Conservation (phyloP, 2,329 filamentous ascomycete genomes). For the Fusarium poae region DNA sequence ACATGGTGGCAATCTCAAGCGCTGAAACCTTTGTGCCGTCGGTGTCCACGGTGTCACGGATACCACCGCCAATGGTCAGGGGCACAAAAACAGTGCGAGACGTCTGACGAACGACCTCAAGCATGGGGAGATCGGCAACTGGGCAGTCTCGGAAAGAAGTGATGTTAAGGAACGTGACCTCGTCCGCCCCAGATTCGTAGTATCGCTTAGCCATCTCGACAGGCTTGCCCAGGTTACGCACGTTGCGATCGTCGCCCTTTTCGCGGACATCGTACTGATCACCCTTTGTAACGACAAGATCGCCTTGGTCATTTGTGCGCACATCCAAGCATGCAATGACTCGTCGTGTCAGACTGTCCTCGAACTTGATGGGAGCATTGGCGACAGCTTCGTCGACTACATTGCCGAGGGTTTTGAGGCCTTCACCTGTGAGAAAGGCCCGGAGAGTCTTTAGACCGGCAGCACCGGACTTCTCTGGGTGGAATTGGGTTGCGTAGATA, state of each 20-base stretch:
- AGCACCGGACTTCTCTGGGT: constrained; percentile 95
- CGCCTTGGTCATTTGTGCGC: constrained; percentile 91
- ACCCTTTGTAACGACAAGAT: constrained; percentile 97
- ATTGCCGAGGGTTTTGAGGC: constrained; percentile 64
- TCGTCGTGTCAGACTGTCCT: constrained; percentile 85
- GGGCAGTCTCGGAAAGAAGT: constrained; percentile 97
- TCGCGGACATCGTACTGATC: constrained; percentile 99
- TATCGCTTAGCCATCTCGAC: constrained; percentile 94
- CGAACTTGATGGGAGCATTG: constrained; percentile 38
- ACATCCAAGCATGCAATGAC: constrained; percentile 98
- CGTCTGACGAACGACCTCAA: constrained; percentile 88
- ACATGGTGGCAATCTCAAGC: constrained; percentile 93
- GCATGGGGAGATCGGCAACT: constrained; percentile 91
- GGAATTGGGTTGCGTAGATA: constrained; percentile 93
- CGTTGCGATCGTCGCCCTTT: constrained; percentile 73
- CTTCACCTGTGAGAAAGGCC: constrained; percentile 84
- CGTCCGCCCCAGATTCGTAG: constrained; percentile 96
- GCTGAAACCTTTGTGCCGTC: constrained; percentile 90
- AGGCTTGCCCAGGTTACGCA: constrained; percentile 95
- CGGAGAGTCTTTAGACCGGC: constrained; percentile 87
- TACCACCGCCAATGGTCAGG: constrained; percentile 94
- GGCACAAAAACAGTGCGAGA: constrained; percentile 96
- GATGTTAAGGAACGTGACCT: constrained; percentile 98
- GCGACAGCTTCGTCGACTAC: constrained; percentile 33
- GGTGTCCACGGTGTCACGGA: constrained; percentile 90